These are phyloP conservation scores for Brassica balearica DNA, from an alignment of 441 rosid genomes.

Conservation along the genomic window DNA sequence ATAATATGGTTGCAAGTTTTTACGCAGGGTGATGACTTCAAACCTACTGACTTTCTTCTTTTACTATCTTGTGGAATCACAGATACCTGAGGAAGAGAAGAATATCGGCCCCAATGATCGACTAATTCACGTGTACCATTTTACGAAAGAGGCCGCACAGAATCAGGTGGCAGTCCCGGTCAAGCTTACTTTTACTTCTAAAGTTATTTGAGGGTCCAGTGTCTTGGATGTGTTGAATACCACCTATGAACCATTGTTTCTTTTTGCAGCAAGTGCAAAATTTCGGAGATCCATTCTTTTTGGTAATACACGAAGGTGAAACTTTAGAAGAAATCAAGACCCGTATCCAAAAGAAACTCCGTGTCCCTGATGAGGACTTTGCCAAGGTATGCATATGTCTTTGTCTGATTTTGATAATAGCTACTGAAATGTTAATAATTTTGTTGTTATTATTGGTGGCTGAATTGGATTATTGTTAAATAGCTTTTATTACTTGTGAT, in stretches of 20 bases:
- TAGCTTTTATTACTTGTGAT: not conserved
- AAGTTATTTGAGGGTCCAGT: not conserved
- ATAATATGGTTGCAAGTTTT: conserved; percentile 1
- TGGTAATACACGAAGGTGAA: conserved; percentile 95
- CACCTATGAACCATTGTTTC: conserved; percentile 13
- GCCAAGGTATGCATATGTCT: conserved; percentile 63
- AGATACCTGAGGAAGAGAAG: conserved; percentile 99
- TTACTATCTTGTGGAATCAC: conserved; percentile 31
- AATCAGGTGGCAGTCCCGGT: conserved; percentile 66
- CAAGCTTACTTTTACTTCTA: conserved; percentile 21
- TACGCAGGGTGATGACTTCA: not conserved
- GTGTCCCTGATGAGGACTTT: conserved; percentile 91
- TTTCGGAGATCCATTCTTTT: conserved; percentile 97
- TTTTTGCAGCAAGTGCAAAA: conserved; percentile 82
- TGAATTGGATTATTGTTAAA: conserved; percentile 8
- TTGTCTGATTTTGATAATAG: not conserved
- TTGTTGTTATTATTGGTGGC: not conserved
- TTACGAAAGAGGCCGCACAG: conserved; percentile 72
- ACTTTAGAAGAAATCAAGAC: conserved; percentile 77
- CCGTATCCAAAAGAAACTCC: conserved; percentile 87
- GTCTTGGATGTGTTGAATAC: conserved; percentile 7
- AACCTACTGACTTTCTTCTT: conserved; percentile 26
- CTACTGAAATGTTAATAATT: not conserved
- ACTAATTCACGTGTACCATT: conserved; percentile 43
- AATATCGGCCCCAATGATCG: conserved; percentile 85